Base-by-base conservation (phyloP, 2,329 filamentous ascomycete species). In the Geoglossum cookeanum region DNA sequence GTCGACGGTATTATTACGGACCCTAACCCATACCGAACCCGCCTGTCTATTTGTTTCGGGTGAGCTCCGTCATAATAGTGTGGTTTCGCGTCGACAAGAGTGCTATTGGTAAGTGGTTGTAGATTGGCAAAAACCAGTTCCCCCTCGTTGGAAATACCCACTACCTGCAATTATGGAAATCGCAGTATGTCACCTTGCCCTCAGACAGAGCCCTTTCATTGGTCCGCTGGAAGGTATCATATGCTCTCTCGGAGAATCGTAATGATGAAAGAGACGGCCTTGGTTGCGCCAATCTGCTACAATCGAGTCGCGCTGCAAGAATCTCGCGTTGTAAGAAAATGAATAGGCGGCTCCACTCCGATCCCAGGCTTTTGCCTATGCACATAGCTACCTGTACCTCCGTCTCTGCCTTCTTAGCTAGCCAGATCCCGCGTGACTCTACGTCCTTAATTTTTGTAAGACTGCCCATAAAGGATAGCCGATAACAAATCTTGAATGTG, bases 41-140 rank as follows among this genome's bases (percentile, higher is more conserved):
- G 57, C 17, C 45, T 56, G 37, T 62, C 53, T 11, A 70, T 59
- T 47, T 68, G 60, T 42, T 64, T 54, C 27, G 63, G 61, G 35
- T 53, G 48, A 9, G 37, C 37, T 6, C 37, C 37, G 37, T 42
- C 5, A 15, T 42, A 42, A 15, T 42, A 42, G 13, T 42, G 66
- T 27, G 68, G 68, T 56, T 64, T 65, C 0, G 65, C 62, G 17
- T 61, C 56, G 27, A 62, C 58, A 15, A 66, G 62, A 9, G 62
- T 65, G 1, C 63, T 62, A 56, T 70, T 63, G 3, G 66, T 70
- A 35, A 75, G 62, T 47, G 60, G 62, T 17, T 65, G 62, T 49
- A 74, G 66, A 57, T 71, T 70, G 27, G 45, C 59, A 57, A 73
- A 73, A 4, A 60, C 29, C 7, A 66, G 62, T 47, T 66, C 62